Conservation (phyloP, 225 moss, liverwort and hornwort genomes). For the Anthoceros angustus region DNA sequence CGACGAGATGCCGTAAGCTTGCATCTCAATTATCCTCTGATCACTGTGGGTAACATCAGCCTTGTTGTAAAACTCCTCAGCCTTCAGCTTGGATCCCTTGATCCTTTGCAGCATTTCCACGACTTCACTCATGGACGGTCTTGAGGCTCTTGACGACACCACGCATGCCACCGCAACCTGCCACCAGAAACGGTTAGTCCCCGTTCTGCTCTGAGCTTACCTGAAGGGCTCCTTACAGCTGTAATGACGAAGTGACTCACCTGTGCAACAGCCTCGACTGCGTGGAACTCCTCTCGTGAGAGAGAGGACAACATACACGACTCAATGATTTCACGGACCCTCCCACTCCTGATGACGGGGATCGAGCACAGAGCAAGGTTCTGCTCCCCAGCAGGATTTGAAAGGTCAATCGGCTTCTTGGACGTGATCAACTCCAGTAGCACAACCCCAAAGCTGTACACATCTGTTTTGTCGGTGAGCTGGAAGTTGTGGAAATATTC, state of each 20-base stretch:
- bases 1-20: neutral
- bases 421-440: conserved; percentile 4
- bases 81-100: neutral
- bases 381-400: neutral
- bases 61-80: neutral
- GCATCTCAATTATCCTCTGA: neutral
- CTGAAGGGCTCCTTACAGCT: neutral
- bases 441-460: neutral
- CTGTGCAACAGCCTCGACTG: conserved; percentile 8
- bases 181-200: neutral
- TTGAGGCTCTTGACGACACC: conserved; percentile 5
- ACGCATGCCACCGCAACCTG: conserved; percentile 16
- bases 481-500: neutral
- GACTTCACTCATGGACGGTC: conserved; percentile 12
- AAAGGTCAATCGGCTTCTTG: neutral
- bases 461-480: conserved; percentile 1
- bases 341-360: neutral
- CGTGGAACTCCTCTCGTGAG: conserved; percentile 1
- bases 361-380: conserved; percentile 3
- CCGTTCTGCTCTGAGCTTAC: neutral
- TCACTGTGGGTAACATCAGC: neutral
- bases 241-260: neutral
- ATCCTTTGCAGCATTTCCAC: too few species aligned
- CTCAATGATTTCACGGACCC: conserved; percentile 7
- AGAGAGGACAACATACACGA: neutral